Base-by-base conservation (phyloP, 129 eudicot genomes). In the Lactuca saligna region DNA sequence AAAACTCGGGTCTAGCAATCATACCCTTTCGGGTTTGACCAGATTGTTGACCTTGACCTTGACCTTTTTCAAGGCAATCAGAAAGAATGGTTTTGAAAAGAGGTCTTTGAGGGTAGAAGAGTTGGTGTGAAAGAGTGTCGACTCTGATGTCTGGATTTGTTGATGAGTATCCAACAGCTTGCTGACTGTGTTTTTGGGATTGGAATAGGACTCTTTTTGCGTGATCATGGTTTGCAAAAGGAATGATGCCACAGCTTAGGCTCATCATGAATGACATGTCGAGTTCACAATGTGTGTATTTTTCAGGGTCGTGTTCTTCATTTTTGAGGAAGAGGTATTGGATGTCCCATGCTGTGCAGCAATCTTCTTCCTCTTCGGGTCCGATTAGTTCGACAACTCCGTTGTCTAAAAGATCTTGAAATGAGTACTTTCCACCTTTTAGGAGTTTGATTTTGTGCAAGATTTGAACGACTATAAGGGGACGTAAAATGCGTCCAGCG, bases 401-500 rank as follows among this genome's bases (percentile, higher is more conserved):
- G 5, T 78, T 76, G 41, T 88, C 86, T 58, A 91, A 57, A 75
- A 91, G 88, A 32, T 83, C 69, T 75, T 91, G 90, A 67, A 91
- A 91, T 3, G 82, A 68, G 69, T 54, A 80, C 0, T 72, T 74
- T 61, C 90, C 90, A 25, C 86, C 91, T 84, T 88, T 91, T 56
- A 88, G 63, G 66, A 72, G 75, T 75, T 77, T 79, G 39, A 86
- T 77, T 65, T 81, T 88, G 77, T 63, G 81, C 17, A 92, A 59
- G 66, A 88, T 88, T 55, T 77, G 75, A 37, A 88, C 86, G 3
- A 92, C 98, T 16, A 88, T 55, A 68, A 92, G 98, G 6, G 98
- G 98, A 3, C 98, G 91, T 44, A 92, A 69, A 57, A 92, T 78
- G 69, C 98, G 84, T 77, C 98, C 98, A 57, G 98, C 89, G 75